Conservation (phyloP, 108 stramenopile species). For the Pseudonitzschia pungens region DNA sequence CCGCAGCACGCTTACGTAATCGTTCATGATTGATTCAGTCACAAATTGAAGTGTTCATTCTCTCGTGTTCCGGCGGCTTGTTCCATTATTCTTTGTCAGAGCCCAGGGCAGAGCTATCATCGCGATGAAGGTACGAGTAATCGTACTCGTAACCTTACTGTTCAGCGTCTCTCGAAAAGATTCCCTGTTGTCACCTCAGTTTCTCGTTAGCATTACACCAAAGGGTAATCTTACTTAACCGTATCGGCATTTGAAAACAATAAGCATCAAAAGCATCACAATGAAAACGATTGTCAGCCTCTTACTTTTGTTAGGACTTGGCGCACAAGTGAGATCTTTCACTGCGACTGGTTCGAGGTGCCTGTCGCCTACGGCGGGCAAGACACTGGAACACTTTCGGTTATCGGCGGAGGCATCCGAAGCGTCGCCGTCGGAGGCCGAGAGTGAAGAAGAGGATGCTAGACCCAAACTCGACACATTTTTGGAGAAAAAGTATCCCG, state of each 20-base stretch:
- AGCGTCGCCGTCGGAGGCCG: neutral
- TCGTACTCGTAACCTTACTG: no score
- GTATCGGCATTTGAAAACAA: neutral
- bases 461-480: slow-evolving; percentile 19
- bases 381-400: neutral
- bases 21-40: neutral
- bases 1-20: neutral
- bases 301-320: neutral
- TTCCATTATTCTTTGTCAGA: neutral
- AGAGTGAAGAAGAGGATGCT: neutral
- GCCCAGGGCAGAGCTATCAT: no score
- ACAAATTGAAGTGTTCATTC: slow-evolving; percentile 3
- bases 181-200: no score
- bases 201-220: no score
- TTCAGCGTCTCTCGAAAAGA: no score
- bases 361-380: neutral
- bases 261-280: neutral
- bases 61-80: neutral
- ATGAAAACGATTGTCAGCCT: neutral
- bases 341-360: neutral
- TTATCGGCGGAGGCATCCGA: neutral
- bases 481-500: slow-evolving; percentile 27
- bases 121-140: no score
- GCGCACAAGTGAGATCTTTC: neutral
- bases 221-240: neutral